Base-by-base conservation (phyloP, 2,329 filamentous ascomycete species). In the Fusarium devonianum region DNA sequence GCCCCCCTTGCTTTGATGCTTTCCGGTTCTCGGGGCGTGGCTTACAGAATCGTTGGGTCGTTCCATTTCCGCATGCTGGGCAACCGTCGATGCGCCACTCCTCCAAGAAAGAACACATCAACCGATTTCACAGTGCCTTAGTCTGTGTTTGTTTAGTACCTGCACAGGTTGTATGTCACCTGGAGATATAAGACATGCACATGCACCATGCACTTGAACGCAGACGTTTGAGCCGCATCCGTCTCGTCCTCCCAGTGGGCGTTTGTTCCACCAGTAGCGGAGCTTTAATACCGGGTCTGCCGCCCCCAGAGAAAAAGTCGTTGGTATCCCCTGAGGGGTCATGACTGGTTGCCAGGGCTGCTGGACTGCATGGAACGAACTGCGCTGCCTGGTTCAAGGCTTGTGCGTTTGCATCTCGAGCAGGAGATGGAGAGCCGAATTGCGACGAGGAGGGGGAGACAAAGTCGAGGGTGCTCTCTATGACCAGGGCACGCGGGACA, bases 221-320 rank as follows among this genome's bases (percentile, higher is more conserved):
- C 55, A 53, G 56, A 60, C 41, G 51, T 56, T 58, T 58, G 56
- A 58, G 56, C 56, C 56, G 56, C 56, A 58, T 39, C 32, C 38
- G 32, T 48, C 39, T 7, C 34, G 36, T 19, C 22, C 25, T 47
- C 30, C 34, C 38, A 34, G 33, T 34, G 32, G 35, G 28, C 33
- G 35, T 33, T 41, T 53, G 41, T 54, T 58, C 47, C 53, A 49
- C 48, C 56, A 59, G 48, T 59, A 34, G 22, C 56, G 56, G 48
- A 51, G 41, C 56, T 60, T 54, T 33, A n/a, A n/a, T n/a, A 28
- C 43, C 36, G 40, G 41, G 21, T 47, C 38, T 41, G 39, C 34
- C n/a, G n/a, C n/a, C n/a, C n/a, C n/a, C n/a, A n/a, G n/a, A n/a
- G n/a, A 23, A 33, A 58, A 38, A 47, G 42, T 49, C 18, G 17